phyloP scores from a whole-genome alignment of 495 filamentous ascomycete species.

The Glutinoglossum americanum region DNA sequence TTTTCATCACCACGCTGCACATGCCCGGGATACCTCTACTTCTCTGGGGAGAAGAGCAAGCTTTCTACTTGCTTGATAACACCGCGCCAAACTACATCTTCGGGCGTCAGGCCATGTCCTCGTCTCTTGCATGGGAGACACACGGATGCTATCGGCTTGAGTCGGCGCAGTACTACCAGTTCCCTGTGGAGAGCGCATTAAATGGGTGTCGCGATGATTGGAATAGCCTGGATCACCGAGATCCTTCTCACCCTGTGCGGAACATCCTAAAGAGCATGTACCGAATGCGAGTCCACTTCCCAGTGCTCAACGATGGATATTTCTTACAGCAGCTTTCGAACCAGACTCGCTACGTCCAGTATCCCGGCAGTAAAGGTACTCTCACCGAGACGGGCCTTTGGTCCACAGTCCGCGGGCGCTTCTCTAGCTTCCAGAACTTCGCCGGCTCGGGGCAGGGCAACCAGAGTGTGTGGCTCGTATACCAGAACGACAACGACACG shows the following conservation, averaged over 20 bases:
- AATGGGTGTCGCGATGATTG: slow-evolving; percentile 25
- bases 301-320: slow-evolving; percentile 27
- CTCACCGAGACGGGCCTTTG: slow-evolving; percentile 27
- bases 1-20: slow-evolving; percentile 24
- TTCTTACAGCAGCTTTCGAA: slow-evolving; percentile 22
- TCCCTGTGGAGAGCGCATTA: slow-evolving; percentile 22
- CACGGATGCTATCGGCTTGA: slow-evolving; percentile 30
- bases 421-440: slow-evolving; percentile 20
- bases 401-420: slow-evolving; percentile 21
- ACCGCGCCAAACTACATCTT: slow-evolving; percentile 11
- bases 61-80: slow-evolving; percentile 4
- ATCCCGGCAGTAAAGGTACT: slow-evolving; percentile 23
- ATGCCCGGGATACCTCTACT: slow-evolving; percentile 29
- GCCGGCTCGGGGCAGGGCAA: slow-evolving; percentile 20
- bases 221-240: slow-evolving; percentile 29
- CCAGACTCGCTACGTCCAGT: slow-evolving; percentile 21
- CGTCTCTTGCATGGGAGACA: slow-evolving; percentile 27
- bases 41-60: slow-evolving; percentile 11
- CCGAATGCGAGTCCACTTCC: slow-evolving; percentile 24
- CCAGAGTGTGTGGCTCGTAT: slow-evolving; percentile 28
- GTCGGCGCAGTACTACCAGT: slow-evolving; percentile 23
- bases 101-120: slow-evolving; percentile 26
- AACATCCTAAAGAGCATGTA: slow-evolving; percentile 27
- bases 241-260: slow-evolving; percentile 28
- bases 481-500: slow-evolving; percentile 25